These are phyloP conservation scores for Hymenoscyphus infarciens DNA, from an alignment of 2,329 filamentous ascomycete genomes.

Conservation along the genomic window DNA sequence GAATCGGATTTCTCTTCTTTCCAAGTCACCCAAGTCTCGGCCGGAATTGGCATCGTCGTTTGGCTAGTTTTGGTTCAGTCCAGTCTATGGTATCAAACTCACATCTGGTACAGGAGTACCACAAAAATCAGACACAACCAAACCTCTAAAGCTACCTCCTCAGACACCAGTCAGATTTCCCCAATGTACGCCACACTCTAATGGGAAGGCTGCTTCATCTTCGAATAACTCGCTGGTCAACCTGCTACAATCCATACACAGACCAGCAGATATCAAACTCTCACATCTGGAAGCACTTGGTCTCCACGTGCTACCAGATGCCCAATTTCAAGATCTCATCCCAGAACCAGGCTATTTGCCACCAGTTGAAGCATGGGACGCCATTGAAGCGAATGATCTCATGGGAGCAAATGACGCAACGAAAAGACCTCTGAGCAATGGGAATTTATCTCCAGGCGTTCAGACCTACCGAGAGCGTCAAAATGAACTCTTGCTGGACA, in stretches of 20 bases:
- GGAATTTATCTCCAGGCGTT: conserved; percentile 53
- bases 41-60: conserved; percentile 6
- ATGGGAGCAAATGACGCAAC: conserved; percentile 47
- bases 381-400: conserved; percentile 25
- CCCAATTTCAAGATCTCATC: conserved; percentile 46
- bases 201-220: conserved; percentile 36
- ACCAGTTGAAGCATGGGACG: conserved; percentile 48
- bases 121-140: conserved; percentile 15
- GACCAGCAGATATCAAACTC: conserved; percentile 47
- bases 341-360: conserved; percentile 53
- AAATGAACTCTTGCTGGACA: conserved; percentile 53
- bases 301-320: conserved; percentile 51
- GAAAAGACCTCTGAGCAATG: conserved; percentile 48
- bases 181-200: conserved; percentile 34
- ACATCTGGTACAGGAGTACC: conserved; percentile 4
- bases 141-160: conserved; percentile 25
- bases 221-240: conserved; percentile 42
- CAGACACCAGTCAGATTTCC: conserved; percentile 31
- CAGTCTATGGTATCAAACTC: not conserved
- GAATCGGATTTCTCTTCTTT: conserved; percentile 1
- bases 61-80: not conserved
- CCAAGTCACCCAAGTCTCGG: conserved; percentile 5
- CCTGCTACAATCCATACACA: conserved; percentile 52
- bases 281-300: conserved; percentile 56
- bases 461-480: conserved; percentile 56